These are phyloP conservation scores for Xylaria sp. DNA, from an alignment of 2,329 filamentous ascomycete genomes.

Conservation along the genomic window DNA sequence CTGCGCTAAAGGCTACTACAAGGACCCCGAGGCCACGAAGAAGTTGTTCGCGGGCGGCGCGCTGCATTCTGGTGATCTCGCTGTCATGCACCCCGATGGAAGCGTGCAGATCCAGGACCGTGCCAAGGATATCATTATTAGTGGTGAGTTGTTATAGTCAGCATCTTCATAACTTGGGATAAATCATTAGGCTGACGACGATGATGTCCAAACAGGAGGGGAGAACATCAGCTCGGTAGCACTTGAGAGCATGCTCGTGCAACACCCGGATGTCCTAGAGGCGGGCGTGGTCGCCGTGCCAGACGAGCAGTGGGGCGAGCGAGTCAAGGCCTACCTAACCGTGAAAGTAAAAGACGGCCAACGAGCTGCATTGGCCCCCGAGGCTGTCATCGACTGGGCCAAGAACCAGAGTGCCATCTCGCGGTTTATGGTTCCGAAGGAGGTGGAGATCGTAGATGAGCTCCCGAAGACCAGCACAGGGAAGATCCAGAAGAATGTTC, in stretches of 20 bases:
- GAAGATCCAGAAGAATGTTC: conserved; percentile 94
- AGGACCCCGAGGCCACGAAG: conserved; percentile 84
- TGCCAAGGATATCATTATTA: conserved; percentile 98
- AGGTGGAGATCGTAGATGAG: conserved; percentile 83
- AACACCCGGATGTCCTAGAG: conserved; percentile 90
- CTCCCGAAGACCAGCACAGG: conserved; percentile 97
- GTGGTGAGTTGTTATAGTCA: conserved; percentile 66
- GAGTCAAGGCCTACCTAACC: conserved; percentile 94
- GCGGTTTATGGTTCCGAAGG: conserved; percentile 84
- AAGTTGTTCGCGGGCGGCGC: conserved; percentile 90
- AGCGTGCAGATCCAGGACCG: conserved; percentile 92
- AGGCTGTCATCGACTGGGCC: conserved; percentile 87
- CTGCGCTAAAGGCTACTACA: conserved; percentile 91
- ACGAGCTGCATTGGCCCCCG: conserved; percentile 62
- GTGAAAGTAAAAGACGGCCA: conserved; percentile 69
- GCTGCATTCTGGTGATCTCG: conserved; percentile 89
- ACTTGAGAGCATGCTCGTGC: conserved; percentile 87
- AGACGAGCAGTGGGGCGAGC: conserved; percentile 93
- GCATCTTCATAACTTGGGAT: background rate
- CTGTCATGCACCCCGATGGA: conserved; percentile 92
- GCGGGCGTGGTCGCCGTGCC: conserved; percentile 88
- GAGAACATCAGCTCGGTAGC: conserved; percentile 98
- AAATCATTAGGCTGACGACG: conserved; percentile 12
- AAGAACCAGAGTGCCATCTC: conserved; percentile 83
- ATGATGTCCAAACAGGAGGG: conserved; percentile 67